phyloP scores from a whole-genome alignment of 352 stramenopile genomes.

The Peronospora tabacina region DNA sequence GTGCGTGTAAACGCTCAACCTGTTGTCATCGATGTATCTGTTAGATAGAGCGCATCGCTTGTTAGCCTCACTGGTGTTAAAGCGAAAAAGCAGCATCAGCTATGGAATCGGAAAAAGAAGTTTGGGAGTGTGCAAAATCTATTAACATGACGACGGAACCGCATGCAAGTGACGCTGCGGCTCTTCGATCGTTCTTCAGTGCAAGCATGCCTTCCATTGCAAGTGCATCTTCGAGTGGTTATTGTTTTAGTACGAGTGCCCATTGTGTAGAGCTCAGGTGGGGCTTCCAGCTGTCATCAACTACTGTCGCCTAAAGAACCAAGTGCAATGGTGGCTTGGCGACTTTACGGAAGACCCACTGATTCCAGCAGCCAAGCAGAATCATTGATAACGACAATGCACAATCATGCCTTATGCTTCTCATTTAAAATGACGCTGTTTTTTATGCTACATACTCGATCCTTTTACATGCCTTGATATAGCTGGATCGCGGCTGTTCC shows the following conservation, averaged over 20 bases:
- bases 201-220: constrained; percentile 62
- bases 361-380: constrained; percentile 10
- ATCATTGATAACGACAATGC: neutral
- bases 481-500: too few species aligned
- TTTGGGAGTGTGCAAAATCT: constrained; percentile 38
- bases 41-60: constrained; percentile 67
- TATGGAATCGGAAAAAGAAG: neutral
- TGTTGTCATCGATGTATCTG: constrained; percentile 76
- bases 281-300: constrained; percentile 47
- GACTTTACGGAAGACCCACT: constrained; percentile 56
- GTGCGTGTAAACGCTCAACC: constrained; percentile 69
- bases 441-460: too few species aligned
- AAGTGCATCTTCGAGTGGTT: constrained; percentile 74
- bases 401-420: neutral
- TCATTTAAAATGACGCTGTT: too few species aligned
- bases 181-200: constrained; percentile 38
- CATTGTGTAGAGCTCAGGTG: constrained; percentile 50
- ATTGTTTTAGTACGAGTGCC: constrained; percentile 62
- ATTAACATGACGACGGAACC: constrained; percentile 69
- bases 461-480: too few species aligned
- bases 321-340: constrained; percentile 60
- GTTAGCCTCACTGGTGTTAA: constrained; percentile 42
- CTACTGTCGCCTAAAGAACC: constrained; percentile 47
- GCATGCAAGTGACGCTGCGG: constrained; percentile 56
- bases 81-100: constrained; percentile 14